These are phyloP conservation scores for Gaertneriomyces sp. DNA, from an alignment of 192 early-diverging fungal genomes.

Conservation along the genomic window DNA sequence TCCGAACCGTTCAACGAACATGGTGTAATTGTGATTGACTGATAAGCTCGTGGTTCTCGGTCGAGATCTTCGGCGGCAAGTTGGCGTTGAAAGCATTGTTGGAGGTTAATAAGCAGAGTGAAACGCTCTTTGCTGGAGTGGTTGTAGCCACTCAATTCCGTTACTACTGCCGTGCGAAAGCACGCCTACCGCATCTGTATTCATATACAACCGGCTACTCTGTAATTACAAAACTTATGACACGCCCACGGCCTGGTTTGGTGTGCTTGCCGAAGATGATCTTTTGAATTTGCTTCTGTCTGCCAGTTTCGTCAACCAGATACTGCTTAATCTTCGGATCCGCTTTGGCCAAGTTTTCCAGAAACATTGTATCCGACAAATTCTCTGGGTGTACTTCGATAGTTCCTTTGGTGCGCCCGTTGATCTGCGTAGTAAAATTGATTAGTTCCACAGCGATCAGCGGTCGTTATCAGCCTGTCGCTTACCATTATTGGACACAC, in stretches of 20 bases:
- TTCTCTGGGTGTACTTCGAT: conserved; percentile 43
- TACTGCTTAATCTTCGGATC: conserved; percentile 17
- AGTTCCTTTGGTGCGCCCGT: conserved; percentile 74
- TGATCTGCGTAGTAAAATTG: conserved; percentile 44
- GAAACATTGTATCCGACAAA: conserved; percentile 27
- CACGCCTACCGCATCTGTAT: too few relatives aligned
- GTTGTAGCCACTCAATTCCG: too few relatives aligned
- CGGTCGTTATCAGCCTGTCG: not conserved
- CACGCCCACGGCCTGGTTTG: conserved; percentile 34
- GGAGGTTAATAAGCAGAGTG: too few relatives aligned
- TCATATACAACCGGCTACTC: not conserved
- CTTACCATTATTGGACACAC: conserved; percentile 33
- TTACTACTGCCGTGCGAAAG: too few relatives aligned
- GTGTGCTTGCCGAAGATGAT: conserved; percentile 70
- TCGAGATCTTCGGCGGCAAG: too few relatives aligned
- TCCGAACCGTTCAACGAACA: too few relatives aligned
- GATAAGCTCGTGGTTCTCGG: too few relatives aligned
- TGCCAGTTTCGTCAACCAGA: conserved; percentile 32
- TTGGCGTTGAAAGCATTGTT: too few relatives aligned
- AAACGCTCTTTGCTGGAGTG: too few relatives aligned
- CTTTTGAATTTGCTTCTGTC: conserved; percentile 47
- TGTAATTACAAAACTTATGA: conserved; percentile 67
- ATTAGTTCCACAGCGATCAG: conserved; percentile 15
- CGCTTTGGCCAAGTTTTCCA: conserved; percentile 39
- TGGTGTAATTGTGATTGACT: too few relatives aligned